These are phyloP conservation scores for Vararia minispora DNA, from an alignment of 768 basidiomycete genomes.

Conservation along the genomic window DNA sequence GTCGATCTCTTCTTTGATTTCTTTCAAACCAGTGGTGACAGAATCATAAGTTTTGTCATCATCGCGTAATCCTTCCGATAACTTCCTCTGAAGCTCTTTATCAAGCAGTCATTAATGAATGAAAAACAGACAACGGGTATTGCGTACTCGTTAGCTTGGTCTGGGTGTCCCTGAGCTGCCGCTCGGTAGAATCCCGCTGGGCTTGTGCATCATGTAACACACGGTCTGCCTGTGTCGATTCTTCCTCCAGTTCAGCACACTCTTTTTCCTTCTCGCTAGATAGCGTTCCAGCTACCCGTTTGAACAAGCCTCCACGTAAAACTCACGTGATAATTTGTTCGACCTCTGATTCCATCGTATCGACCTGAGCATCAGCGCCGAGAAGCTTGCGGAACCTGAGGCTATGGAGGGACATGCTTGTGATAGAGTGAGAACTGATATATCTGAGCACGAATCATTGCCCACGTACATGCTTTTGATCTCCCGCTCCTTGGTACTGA, in stretches of 20 bases:
- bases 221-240: constrained; percentile 36
- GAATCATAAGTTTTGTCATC: too few species aligned
- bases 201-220: constrained; percentile 55
- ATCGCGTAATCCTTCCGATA: constrained; percentile 29
- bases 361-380: constrained; percentile 44
- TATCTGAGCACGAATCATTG: too few species aligned
- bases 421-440: too few species aligned
- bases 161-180: constrained; percentile 49
- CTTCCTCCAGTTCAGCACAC: constrained; percentile 33
- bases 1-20: constrained; percentile 32
- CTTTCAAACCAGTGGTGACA: constrained; percentile 38
- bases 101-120: too few species aligned
- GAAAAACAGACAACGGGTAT: not conserved
- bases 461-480: constrained; percentile 55
- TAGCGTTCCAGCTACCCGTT: not conserved
- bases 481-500: constrained; percentile 52
- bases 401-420: constrained; percentile 34
- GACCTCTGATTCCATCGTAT: constrained; percentile 67
- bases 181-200: constrained; percentile 45
- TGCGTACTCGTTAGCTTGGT: constrained; percentile 51
- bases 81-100: constrained; percentile 37
- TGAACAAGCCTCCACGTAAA: not conserved
- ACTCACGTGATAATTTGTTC: constrained; percentile 48
- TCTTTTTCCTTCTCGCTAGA: constrained; percentile 61
- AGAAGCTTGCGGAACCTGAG: constrained; percentile 60